These are phyloP conservation scores for Paracamarosporium sp. DNA, from an alignment of 2,329 filamentous ascomycete genomes.

Conservation along the genomic window DNA sequence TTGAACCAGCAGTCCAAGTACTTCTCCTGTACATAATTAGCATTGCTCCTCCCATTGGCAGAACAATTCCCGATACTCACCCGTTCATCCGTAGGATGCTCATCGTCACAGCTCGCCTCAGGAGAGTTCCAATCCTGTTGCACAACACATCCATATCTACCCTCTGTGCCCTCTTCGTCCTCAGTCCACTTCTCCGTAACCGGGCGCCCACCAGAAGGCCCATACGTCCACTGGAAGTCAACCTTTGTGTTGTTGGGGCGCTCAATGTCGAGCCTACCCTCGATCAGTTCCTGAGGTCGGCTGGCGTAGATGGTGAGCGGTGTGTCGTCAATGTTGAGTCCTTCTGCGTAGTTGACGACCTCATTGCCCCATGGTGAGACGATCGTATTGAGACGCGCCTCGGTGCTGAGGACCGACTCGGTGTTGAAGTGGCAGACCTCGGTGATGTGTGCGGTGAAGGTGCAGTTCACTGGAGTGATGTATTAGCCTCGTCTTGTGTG, in stretches of 20 bases:
- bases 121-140: background rate
- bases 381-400: background rate
- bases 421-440: background rate
- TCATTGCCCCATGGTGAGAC: background rate
- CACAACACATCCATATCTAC: background rate
- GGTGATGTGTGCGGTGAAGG: background rate
- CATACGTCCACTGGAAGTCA: constrained; percentile 1
- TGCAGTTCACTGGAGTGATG: background rate
- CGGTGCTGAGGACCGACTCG: background rate
- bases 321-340: background rate
- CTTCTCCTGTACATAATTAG: background rate
- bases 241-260: constrained; percentile 1
- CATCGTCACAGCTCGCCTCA: background rate
- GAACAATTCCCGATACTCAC: background rate
- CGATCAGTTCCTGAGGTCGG: background rate
- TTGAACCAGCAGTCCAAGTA: background rate
- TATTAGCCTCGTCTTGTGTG: no score
- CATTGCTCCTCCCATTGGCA: background rate
- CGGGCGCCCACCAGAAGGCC: background rate
- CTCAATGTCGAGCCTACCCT: background rate
- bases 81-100: background rate
- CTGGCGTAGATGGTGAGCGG: background rate
- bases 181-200: constrained; percentile 4
- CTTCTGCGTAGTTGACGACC: background rate
- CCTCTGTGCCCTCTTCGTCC: background rate